These are phyloP conservation scores for Hortiboletus campestris DNA, from an alignment of 768 basidiomycete genomes.

Conservation along the genomic window DNA sequence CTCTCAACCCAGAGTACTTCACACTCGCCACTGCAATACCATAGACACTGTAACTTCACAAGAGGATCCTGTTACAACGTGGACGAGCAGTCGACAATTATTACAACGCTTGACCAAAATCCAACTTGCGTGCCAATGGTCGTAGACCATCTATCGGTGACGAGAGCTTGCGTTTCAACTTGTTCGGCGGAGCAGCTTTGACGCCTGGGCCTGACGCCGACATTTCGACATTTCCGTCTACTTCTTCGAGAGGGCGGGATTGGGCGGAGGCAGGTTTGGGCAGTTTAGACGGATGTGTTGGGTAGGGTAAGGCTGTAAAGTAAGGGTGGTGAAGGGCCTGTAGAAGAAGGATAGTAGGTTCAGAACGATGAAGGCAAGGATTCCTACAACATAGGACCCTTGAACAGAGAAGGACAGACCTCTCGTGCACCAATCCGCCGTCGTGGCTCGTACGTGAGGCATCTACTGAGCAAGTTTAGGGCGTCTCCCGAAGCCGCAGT, in stretches of 20 bases:
- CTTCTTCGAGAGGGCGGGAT: slow-evolving; percentile 67
- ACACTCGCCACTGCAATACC: background rate
- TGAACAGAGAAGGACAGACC: slow-evolving; percentile 40
- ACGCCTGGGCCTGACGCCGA: slow-evolving; percentile 48
- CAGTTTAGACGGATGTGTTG: slow-evolving; percentile 84
- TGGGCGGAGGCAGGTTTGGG: slow-evolving; percentile 63
- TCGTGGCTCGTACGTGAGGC: slow-evolving; percentile 82
- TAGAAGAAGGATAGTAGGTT: background rate
- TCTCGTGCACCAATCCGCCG: slow-evolving; percentile 78
- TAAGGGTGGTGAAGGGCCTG: slow-evolving; percentile 87
- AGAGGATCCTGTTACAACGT: background rate
- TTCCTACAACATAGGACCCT: background rate
- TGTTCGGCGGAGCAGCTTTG: slow-evolving; percentile 51
- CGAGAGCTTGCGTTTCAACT: slow-evolving; percentile 68
- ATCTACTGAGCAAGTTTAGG: slow-evolving; percentile 75
- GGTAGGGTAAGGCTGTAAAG: slow-evolving; percentile 82
- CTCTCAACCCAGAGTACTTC: background rate
- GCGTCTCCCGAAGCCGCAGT: slow-evolving; percentile 87
- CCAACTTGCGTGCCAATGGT: slow-evolving; percentile 67
- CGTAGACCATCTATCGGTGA: slow-evolving; percentile 52
- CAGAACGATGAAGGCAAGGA: background rate
- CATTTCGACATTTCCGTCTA: slow-evolving; percentile 69
- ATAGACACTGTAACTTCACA: background rate
- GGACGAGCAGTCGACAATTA: background rate
- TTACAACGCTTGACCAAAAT: slow-evolving; percentile 53